Evolutionary conservation across 441 rosid species (phyloP).

Genomic region (Cnidoscolus chayamansa): DNA sequence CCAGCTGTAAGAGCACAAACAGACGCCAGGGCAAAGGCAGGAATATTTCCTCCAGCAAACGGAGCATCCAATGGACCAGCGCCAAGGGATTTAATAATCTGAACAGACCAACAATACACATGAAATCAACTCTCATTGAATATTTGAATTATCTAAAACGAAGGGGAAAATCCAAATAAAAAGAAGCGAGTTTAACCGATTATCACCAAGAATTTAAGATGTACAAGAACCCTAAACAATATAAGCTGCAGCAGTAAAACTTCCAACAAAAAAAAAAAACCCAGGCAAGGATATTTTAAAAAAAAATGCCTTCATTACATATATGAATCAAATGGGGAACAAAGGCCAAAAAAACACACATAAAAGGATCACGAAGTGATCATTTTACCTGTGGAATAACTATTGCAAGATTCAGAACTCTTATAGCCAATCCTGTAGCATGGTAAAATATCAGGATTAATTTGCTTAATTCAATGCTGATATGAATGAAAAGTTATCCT

Average conservation of each 20-base stretch:
- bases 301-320: neutral
- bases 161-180: neutral
- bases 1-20: constrained; percentile 71
- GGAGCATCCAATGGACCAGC: constrained; percentile 97
- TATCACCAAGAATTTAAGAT: neutral
- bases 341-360: neutral
- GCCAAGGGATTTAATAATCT: constrained; percentile 85
- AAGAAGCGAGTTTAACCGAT: neutral
- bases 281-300: neutral
- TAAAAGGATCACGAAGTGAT: constrained; percentile 3
- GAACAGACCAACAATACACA: constrained; percentile 20
- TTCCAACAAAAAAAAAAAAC: neutral
- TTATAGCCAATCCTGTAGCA: constrained; percentile 84
- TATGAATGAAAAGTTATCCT: constrained; percentile 6
- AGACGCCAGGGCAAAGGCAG: constrained; percentile 86
- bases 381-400: constrained; percentile 77
- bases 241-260: neutral
- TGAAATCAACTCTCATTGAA: constrained; percentile 22
- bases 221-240: neutral
- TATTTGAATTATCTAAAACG: neutral
- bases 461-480: constrained; percentile 12
- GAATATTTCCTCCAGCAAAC: constrained; percentile 95
- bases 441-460: constrained; percentile 1
- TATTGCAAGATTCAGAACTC: constrained; percentile 88
- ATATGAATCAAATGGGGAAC: neutral